Base-by-base conservation (phyloP, 1,139 yeast genomes). In the Debaryomycetaceae sp. region DNA sequence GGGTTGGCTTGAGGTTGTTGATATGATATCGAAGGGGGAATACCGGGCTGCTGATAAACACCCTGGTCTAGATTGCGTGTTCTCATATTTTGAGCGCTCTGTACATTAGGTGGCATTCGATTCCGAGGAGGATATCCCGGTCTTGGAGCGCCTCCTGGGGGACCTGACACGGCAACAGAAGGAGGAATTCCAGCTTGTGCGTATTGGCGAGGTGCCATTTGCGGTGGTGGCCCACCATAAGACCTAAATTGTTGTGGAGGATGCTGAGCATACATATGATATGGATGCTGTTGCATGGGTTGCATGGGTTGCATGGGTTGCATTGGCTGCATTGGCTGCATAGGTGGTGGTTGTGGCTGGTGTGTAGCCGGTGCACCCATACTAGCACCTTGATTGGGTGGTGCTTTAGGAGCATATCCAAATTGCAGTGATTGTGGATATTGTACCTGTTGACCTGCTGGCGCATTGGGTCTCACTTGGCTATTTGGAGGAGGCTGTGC, bases 401-500 rank as follows among this genome's bases (percentile, higher is more conserved):
- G 49, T 24, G 49, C 49, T 17, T 46, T 49, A 3, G 45, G 46
- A 33, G 51, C 52, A 35, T 47, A 45, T 27, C 48, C 50, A 33
- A 43, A 48, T 34, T 50, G 51, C 41, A 34, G 49, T 6, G 48
- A 49, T 9, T 47, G 56, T 11, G 52, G 57, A 35, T 55, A 51
- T 1, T 41, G 45, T 31, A 49, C 59, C 37, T 54, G 52, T 13
- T 31, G 45, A 36, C 45, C 45, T 38, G 50, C 50, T 27, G 11
- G 31, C 3, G 11, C 31, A 9, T 44, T 40, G 9, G 44, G 42
- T 1, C 44, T 38, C n/a, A 46, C 43, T 34, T 44, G 45, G 11
- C 31, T 4, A 11, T 27, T 27, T 27, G 11, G 4, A 27, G 4
- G 31, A 3, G 31, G 31, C 8, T 7, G 11, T 11, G 11, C 11